A percentile compares a stretch with the other conserved stretches of the same genome.
Conservation (phyloP, 768 basidiomycete species). For the Lanmaoa pseudosensibilis region DNA sequence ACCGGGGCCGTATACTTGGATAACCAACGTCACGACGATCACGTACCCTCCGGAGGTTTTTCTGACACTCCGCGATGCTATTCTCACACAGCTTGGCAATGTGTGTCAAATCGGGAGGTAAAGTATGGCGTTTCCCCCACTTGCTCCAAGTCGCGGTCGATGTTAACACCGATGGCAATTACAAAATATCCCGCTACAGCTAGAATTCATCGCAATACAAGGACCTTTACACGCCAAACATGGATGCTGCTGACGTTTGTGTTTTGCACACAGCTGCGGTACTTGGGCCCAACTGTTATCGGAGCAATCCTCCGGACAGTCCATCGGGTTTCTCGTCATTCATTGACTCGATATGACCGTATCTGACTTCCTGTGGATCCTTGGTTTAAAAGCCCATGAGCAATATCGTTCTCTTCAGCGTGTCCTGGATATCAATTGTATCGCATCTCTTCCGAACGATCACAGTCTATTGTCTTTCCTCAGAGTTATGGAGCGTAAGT, state of each 20-base stretch:
- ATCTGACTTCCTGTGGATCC: slow-evolving; percentile 24
- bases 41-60: slow-evolving; percentile 13
- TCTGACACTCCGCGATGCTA: slow-evolving; percentile 2
- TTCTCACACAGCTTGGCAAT: slow-evolving; percentile 33
- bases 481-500: slow-evolving; percentile 21
- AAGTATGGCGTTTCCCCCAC: slow-evolving; percentile 27
- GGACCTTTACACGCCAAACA: slow-evolving; percentile 17
- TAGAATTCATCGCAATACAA: slow-evolving; percentile 6
- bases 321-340: slow-evolving; percentile 19
- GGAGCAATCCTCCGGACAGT: not conserved
- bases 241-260: slow-evolving; percentile 10
- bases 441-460: not conserved
- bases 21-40: slow-evolving; percentile 1
- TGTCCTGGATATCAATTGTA: slow-evolving; percentile 5
- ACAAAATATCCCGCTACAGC: slow-evolving; percentile 20
- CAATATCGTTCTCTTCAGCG: slow-evolving; percentile 4
- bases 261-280: slow-evolving; percentile 20
- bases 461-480: not conserved
- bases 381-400: slow-evolving; percentile 24
- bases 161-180: slow-evolving; percentile 19
- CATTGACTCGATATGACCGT: slow-evolving; percentile 26
- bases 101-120: slow-evolving; percentile 30
- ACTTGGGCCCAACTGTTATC: slow-evolving; percentile 11
- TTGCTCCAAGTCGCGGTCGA: slow-evolving; percentile 20
- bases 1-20: not conserved